A percentile compares a stretch with the other conserved stretches of the same genome.
Evolutionary conservation across 1,284 basidiomycete genomes (phyloP).

Genomic region (Ustanciosporium gigantosporum): DNA sequence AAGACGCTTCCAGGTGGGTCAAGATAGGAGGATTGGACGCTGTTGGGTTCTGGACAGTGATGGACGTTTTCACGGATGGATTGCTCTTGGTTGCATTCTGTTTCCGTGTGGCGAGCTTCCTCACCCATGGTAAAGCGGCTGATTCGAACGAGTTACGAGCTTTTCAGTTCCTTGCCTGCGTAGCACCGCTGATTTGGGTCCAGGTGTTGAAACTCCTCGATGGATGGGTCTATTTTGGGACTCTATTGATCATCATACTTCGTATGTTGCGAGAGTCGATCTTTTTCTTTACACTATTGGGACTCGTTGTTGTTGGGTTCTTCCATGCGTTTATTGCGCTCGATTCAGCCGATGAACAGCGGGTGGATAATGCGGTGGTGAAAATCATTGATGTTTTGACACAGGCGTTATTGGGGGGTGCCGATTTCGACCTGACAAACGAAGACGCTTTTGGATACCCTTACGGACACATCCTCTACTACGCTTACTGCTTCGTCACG

Average conservation of each 20-base stretch:
- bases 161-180: constrained; percentile 50
- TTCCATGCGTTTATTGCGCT: constrained; percentile 82
- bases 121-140: constrained; percentile 19
- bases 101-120: constrained; percentile 42
- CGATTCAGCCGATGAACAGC: constrained; percentile 83
- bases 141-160: constrained; percentile 39
- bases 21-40: constrained; percentile 51
- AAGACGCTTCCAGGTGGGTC: constrained; percentile 45
- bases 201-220: constrained; percentile 47
- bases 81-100: constrained; percentile 38
- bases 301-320: constrained; percentile 80
- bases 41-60: constrained; percentile 48
- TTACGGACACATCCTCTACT: constrained; percentile 77
- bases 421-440: constrained; percentile 39
- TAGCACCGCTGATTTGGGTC: constrained; percentile 53
- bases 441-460: constrained; percentile 44
- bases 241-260: constrained; percentile 46
- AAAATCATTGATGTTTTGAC: constrained; percentile 76
- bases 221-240: constrained; percentile 65
- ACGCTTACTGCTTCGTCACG: constrained; percentile 61
- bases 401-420: constrained; percentile 72
- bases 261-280: constrained; percentile 89
- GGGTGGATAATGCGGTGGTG: constrained; percentile 64
- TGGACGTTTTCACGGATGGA: constrained; percentile 45
- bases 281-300: constrained; percentile 66